These are phyloP conservation scores for Gossypium sturtianum DNA, from an alignment of 345 rosid species.

Conservation along the genomic window DNA sequence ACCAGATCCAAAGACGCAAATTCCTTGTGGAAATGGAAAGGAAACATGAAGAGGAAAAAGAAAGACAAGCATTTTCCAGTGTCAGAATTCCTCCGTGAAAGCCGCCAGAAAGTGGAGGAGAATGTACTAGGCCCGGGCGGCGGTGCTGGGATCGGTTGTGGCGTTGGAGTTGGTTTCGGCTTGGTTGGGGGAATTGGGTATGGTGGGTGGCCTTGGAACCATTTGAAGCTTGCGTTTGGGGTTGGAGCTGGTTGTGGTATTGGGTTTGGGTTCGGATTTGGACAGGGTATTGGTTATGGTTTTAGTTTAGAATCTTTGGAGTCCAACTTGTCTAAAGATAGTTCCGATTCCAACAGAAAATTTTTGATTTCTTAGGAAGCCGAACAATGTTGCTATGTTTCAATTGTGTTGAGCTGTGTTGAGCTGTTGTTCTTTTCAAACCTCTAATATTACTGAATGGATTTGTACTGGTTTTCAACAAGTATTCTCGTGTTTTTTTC, in stretches of 20 bases:
- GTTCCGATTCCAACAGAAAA: conserved; percentile 6
- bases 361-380: background rate
- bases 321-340: background rate
- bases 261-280: conserved; percentile 51
- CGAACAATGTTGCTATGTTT: background rate
- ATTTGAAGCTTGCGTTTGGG: conserved; percentile 35
- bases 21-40: conserved; percentile 32
- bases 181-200: conserved; percentile 44
- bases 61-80: conserved; percentile 34
- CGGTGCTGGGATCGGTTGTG: conserved; percentile 50
- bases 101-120: conserved; percentile 26
- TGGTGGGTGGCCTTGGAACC: conserved; percentile 39
- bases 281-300: conserved; percentile 55
- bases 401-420: background rate
- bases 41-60: conserved; percentile 10
- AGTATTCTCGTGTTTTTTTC: background rate
- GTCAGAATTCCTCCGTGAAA: conserved; percentile 30
- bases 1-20: conserved; percentile 11
- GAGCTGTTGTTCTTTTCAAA: background rate
- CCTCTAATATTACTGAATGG: background rate
- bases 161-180: conserved; percentile 47
- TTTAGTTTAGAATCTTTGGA: conserved; percentile 25
- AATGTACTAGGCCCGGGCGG: conserved; percentile 40
- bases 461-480: background rate
- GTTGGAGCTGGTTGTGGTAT: conserved; percentile 50